A percentile compares a stretch with the other conserved stretches of the same genome.
Conservation (phyloP, 2,329 filamentous ascomycete species). For the Thelonectria rubi region DNA sequence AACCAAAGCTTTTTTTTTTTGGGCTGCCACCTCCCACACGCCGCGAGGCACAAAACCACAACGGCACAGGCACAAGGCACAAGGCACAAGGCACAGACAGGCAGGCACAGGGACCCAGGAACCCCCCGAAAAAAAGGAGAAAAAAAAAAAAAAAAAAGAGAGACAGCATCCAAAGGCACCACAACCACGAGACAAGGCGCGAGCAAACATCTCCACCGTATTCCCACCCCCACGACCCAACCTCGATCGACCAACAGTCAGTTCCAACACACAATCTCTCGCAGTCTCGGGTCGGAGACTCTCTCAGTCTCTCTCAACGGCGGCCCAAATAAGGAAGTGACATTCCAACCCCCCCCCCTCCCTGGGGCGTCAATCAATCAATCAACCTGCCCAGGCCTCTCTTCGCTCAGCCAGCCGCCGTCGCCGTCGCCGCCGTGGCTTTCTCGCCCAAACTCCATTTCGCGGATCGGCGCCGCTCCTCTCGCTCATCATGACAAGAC, state of each 20-base stretch:
- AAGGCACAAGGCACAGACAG: neutral
- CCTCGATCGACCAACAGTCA: neutral
- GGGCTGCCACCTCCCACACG: too few relatives aligned
- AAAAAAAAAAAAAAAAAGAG: too few relatives aligned
- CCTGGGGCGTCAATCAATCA: constrained; percentile 17
- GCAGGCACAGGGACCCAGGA: too few relatives aligned
- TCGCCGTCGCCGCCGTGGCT: constrained; percentile 32
- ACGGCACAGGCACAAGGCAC: constrained; percentile 12
- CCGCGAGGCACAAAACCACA: neutral
- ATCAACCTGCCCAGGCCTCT: constrained; percentile 17
- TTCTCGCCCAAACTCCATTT: constrained; percentile 25
- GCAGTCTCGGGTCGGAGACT: neutral
- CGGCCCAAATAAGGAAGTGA: neutral
- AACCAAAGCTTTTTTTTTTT: too few relatives aligned
- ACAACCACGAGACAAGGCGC: neutral
- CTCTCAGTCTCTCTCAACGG: neutral
- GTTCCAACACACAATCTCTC: constrained; percentile 7
- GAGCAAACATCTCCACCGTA: constrained; percentile 8
- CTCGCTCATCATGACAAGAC: constrained; percentile 63
- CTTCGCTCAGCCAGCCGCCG: constrained; percentile 22
- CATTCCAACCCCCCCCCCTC: neutral
- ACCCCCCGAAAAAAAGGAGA: too few relatives aligned
- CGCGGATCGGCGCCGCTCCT: constrained; percentile 26
- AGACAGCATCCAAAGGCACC: too few relatives aligned
- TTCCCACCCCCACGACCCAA: constrained; percentile 6